phyloP scores from a whole-genome alignment of 805 yeast species.

The Saturnispora kantuleensis region DNA sequence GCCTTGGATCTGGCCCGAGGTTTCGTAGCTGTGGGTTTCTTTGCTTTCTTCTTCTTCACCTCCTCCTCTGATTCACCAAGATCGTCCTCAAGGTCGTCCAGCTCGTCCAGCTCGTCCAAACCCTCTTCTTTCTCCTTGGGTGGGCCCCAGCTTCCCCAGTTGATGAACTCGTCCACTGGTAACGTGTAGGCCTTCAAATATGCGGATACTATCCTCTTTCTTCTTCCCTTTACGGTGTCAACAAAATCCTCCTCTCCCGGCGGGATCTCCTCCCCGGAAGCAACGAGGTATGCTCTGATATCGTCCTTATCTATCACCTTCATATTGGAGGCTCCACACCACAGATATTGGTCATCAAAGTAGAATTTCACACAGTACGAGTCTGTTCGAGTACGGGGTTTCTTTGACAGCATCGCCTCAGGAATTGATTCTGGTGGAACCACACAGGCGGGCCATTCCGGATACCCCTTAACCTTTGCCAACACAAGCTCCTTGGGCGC shows the following conservation, averaged over 20 bases:
- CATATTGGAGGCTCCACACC: constrained; percentile 49
- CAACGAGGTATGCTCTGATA: constrained; percentile 27
- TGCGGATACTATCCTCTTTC: constrained; percentile 24
- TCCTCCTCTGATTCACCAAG: background rate
- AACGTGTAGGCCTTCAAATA: constrained; percentile 31
- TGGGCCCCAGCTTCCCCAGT: constrained; percentile 33
- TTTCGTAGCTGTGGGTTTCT: background rate
- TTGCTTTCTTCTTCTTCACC: background rate
- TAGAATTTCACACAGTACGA: constrained; percentile 50
- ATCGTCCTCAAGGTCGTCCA: constrained; percentile 1
- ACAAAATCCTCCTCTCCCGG: constrained; percentile 1
- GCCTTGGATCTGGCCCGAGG: constrained; percentile 11
- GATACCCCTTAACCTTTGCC: constrained; percentile 78
- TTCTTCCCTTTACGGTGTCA: constrained; percentile 10
- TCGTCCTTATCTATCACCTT: constrained; percentile 33
- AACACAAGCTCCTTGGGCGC: constrained; percentile 42
- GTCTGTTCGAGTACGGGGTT: constrained; percentile 35
- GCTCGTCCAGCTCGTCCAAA: constrained; percentile 6
- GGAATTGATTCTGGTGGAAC: constrained; percentile 55
- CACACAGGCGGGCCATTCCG: constrained; percentile 88
- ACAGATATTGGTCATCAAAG: constrained; percentile 62
- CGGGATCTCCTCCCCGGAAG: constrained; percentile 25
- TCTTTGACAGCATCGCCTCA: constrained; percentile 36
- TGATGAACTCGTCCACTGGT: constrained; percentile 37
- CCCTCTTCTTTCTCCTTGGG: constrained; percentile 10